A percentile compares a stretch with the other conserved stretches of the same genome.
Evolutionary conservation across 257 asterid species (phyloP).

Genomic region (Scutellaria barbata): DNA sequence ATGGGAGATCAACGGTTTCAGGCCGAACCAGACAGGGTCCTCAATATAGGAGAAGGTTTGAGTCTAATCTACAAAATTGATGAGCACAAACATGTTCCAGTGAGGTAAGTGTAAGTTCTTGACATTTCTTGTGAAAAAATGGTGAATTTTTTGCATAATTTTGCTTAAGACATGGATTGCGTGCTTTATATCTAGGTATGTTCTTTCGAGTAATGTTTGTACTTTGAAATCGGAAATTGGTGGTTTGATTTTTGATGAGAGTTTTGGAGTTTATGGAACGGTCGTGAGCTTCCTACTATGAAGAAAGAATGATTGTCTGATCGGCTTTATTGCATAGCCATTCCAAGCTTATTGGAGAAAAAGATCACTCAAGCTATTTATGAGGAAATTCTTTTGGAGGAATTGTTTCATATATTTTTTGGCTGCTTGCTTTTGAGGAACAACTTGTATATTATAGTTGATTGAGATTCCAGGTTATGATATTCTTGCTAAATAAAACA

Average conservation of each 20-base stretch:
- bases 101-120: neutral
- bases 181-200: conserved; percentile 27
- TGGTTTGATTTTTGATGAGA: neutral
- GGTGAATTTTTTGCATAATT: neutral
- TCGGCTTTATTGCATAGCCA: neutral
- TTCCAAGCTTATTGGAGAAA: neutral
- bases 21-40: conserved; percentile 52
- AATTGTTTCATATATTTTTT: conserved; percentile 1
- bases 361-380: neutral
- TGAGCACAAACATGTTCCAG: conserved; percentile 5
- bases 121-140: neutral
- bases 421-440: conserved; percentile 8
- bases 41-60: conserved; percentile 41
- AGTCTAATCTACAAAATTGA: conserved; percentile 39
- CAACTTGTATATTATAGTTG: conserved; percentile 28
- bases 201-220: neutral
- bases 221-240: conserved; percentile 6
- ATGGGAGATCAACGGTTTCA: conserved; percentile 38
- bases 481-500: conserved; percentile 2
- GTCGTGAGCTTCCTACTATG: too few species aligned
- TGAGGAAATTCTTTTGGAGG: neutral
- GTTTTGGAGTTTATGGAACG: neutral
- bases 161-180: neutral
- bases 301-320: neutral
- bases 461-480: neutral